These are phyloP conservation scores for Collybiopsis confluens DNA, from an alignment of 768 basidiomycete genomes.

Conservation along the genomic window DNA sequence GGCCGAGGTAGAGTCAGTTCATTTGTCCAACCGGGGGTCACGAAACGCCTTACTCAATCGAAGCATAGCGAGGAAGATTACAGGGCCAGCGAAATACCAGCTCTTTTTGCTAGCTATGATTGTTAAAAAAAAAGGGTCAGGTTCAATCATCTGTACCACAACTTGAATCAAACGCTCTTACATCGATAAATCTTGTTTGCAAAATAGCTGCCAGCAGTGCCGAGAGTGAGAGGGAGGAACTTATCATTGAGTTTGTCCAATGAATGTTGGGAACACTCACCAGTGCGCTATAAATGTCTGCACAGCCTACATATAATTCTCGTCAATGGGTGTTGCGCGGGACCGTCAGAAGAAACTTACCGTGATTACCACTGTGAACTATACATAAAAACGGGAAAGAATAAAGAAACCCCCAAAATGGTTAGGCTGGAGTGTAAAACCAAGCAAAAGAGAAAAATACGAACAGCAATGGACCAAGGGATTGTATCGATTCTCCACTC, in stretches of 20 bases:
- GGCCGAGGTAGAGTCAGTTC: neutral
- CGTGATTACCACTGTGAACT: slow-evolving; percentile 5
- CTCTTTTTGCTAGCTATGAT: slow-evolving; percentile 3
- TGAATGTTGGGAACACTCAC: neutral
- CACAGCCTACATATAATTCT: neutral
- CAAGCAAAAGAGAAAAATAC: neutral
- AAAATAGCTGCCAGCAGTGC: slow-evolving; percentile 5
- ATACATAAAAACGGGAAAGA: no score
- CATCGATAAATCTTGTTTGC: slow-evolving; percentile 8
- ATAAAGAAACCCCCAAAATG: neutral
- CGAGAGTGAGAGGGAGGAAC: neutral
- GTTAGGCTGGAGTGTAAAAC: neutral
- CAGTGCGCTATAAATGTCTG: slow-evolving; percentile 6
- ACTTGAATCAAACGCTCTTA: no score
- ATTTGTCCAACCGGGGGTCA: neutral
- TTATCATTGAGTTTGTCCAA: neutral
- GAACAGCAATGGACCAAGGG: slow-evolving; percentile 6
- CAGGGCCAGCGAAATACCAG: neutral
- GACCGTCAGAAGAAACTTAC: neutral
- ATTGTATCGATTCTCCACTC: neutral
- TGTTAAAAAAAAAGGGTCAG: no score
- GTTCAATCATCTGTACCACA: no score
- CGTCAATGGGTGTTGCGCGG: neutral
- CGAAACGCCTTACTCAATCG: slow-evolving; percentile 1
- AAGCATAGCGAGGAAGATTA: slow-evolving; percentile 3